Percentiles rank a stretch among this genome's conserved stretches.
Conservation (phyloP, 495 filamentous ascomycete genomes). For the Chlorociboria aeruginascens region DNA sequence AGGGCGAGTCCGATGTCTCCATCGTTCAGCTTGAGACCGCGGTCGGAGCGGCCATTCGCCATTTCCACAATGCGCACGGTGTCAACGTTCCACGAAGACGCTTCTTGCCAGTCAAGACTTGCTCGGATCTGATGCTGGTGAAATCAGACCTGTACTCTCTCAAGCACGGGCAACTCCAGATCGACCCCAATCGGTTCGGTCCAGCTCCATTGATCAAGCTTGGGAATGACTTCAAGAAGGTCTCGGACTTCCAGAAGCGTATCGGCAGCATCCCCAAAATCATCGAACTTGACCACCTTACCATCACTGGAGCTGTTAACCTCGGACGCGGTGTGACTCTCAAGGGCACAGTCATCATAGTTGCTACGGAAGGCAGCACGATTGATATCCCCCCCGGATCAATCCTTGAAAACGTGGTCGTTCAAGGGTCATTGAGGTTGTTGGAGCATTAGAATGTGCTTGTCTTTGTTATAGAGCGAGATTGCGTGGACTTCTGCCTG, state of each 20-base stretch:
- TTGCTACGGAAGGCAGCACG: conserved; percentile 92
- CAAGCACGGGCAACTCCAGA: conserved; percentile 94
- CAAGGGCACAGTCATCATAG: conserved; percentile 99
- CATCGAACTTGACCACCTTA: conserved; percentile 94
- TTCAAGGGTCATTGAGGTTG: conserved; percentile 92
- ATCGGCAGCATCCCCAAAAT: conserved; percentile 96
- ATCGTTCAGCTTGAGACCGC: conserved; percentile 98
- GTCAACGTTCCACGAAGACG: conserved; percentile 96
- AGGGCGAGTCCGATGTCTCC: conserved; percentile 94
- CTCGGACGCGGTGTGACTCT: conserved; percentile 87
- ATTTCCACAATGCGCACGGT: conserved; percentile 97
- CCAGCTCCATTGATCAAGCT: conserved; percentile 99
- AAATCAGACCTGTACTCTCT: conserved; percentile 99
- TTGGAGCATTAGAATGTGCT: conserved; percentile 65
- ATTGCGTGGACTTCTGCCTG: too few relatives aligned
- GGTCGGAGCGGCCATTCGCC: conserved; percentile 94
- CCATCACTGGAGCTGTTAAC: conserved; percentile 94
- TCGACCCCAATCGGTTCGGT: conserved; percentile 92
- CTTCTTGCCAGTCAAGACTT: conserved; percentile 99
- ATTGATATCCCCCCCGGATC: conserved; percentile 97
- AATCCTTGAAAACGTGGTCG: conserved; percentile 96
- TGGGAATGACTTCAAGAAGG: conserved; percentile 99
- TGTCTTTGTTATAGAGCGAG: too few relatives aligned
- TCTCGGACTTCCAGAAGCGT: conserved; percentile 97
- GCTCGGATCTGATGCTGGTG: conserved; percentile 98